Evolutionary conservation across 495 filamentous ascomycete genomes (phyloP), one percentile per base, ranked within the genome.

Genomic region (Lophiotrema nucula): DNA sequence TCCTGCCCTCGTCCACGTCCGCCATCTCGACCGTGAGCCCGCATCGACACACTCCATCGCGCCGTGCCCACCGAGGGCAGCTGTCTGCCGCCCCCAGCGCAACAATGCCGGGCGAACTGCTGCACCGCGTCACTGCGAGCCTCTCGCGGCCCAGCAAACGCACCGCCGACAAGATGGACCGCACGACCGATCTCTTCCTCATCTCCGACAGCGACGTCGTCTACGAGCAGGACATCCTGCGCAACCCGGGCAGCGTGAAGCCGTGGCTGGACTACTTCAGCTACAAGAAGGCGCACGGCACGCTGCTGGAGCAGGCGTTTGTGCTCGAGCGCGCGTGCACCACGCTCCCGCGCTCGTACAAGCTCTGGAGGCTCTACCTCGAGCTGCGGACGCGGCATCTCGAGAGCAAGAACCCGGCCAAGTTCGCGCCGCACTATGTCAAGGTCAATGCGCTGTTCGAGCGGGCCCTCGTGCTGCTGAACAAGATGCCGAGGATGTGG

Each of bases 401-500:
- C 53, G 79, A 82, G 27, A 86, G 86, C 67, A 84, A 90, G 65
- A 97, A 96, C 69, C 83, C 92, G 33, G 88, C 88, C 56, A 83
- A 85, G 33, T 89, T 89, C 72, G 83, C 82, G 25, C 76, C 83
- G 49, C 92, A 97, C 67, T 97, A 87, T 71, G 79, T 81, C 62
- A 97, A 97, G 71, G 92, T 99, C 68, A 97, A 99, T 70, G 81
- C 90, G 43, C 83, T 97, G 25, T 99, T 96, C 66, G 95, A 99
- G 73, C 83, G 90, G 62, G 92, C 95, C 10, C 76, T 99, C 31
- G 88, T 97, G 58, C 79, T 99, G 8, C 81, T 99, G 62, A 97
- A 97, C 76, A 99, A 99, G 74, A 99, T 99, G 95, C 95, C 95
- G 43, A 81, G 83, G 57, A 93, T 97, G 67, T 99, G 95, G 95